Evolutionary conservation across 2,329 filamentous ascomycete species (phyloP).

Genomic region (Sordariomycetes sp.): DNA sequence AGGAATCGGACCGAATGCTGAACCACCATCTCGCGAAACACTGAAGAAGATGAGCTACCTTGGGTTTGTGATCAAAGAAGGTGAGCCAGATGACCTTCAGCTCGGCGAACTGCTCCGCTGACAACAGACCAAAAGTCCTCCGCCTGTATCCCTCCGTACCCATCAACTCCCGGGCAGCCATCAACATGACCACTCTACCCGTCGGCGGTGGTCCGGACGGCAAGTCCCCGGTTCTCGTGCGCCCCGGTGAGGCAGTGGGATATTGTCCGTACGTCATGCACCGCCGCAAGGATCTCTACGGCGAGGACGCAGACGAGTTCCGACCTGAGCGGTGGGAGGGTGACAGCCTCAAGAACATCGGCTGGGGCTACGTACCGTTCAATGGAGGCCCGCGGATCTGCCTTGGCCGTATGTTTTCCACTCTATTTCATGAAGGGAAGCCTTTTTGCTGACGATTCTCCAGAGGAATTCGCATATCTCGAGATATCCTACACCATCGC

Average conservation of each 20-base stretch:
- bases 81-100: too few species aligned
- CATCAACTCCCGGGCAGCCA: slow-evolving; percentile 4
- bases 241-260: neutral
- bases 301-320: slow-evolving; percentile 23
- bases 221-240: slow-evolving; percentile 2
- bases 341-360: slow-evolving; percentile 8
- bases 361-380: slow-evolving; percentile 25
- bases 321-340: slow-evolving; percentile 26
- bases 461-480: slow-evolving; percentile 14
- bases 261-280: slow-evolving; percentile 25
- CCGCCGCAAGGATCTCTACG: slow-evolving; percentile 21
- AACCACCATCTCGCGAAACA: neutral
- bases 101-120: neutral
- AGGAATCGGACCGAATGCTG: neutral
- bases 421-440: neutral
- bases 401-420: slow-evolving; percentile 24
- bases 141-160: slow-evolving; percentile 11
- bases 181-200: slow-evolving; percentile 4
- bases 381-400: slow-evolving; percentile 31
- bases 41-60: slow-evolving; percentile 11
- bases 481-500: slow-evolving; percentile 12
- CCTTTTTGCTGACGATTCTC: neutral
- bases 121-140: slow-evolving; percentile 5
- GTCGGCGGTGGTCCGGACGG: slow-evolving; percentile 5
- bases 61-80: slow-evolving; percentile 9